Base-by-base conservation (phyloP, 1,139 yeast genomes). In the Lodderomyces parapsilosis region DNA sequence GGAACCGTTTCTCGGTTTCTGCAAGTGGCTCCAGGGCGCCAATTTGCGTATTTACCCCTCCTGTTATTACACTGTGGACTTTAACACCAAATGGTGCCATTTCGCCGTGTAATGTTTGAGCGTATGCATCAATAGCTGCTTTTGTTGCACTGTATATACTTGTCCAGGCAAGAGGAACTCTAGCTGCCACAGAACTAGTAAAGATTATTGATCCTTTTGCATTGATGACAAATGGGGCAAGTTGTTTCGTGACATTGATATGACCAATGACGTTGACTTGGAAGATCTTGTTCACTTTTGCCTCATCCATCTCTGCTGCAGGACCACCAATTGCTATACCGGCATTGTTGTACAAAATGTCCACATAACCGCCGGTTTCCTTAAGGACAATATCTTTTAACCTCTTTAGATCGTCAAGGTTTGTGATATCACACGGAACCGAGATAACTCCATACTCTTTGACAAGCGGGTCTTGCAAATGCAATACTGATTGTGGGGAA, bases 41-140 rank as follows among this genome's bases (percentile, higher is more conserved):
- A 31, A 69, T 64, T 13, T 60, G 66, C 6, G 74, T 67, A 39
- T 68, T 55, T 4, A 70, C 74, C 3, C 70, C 74, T 2, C 76
- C 75, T 4, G 75, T 67, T 25, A 68, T 66, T 4, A 70, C 62
- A 38, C 65, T 58, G 48, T 67, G 68, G 4, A 70, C 76, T 19
- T 53, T 46, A 9, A 66, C 71, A 0, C 66, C 72, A 44, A 66
- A 66, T 0, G 74, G 74, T 42, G 54, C 52, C 64, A 87, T 59
- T 61, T 87, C 95, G 27, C 84, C 57, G 39, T 84, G 78, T 44
- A 86, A 66, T 2, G 75, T 74, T 41, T 77, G 72, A 1, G 88
- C 86, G 57, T 81, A 87, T 47, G 78, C 81, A 55, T 84, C 88
- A 44, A 87, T 78, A 1, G 94, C 94, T 2, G 94, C 89, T 47